Evolutionary conservation across 2,329 filamentous ascomycete species (phyloP), one percentile per base, ranked within the genome.

Genomic region (Trichoderma sp.): DNA sequence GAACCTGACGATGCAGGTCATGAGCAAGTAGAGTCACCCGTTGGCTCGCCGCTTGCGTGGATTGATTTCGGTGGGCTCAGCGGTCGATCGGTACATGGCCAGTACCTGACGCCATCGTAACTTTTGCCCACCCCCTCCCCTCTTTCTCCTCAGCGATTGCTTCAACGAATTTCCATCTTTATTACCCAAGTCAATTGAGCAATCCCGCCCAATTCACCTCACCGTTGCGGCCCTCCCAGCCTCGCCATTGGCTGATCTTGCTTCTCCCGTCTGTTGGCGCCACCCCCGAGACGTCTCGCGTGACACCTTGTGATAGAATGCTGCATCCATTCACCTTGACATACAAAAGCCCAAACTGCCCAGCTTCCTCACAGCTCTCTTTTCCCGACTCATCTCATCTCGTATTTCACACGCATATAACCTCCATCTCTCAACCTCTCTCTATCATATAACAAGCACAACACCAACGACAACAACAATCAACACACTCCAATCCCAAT

Each of bases 201-300:
- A 59, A 45, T 63, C 65, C 59, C 62, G 11, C 63, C 62, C 63
- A 64, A 27, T 64, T 64, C 62, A 24, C 33, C 33, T 24, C 45
- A 50, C 45, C 45, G 45, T 50, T 50, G 45, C 45, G n/a, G 8
- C 45, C n/a, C n/a, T 21, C n/a, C 45, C n/a, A 53, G 45, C 45
- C 45, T 53, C 45, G 45, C n/a, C n/a, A 73, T 65, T 73, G 71
- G 71, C 45, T 45, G 27, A 21, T 64, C 35, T 12, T 72, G 6
- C 67, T 62, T 45, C 67, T 60, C 24, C 65, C 69, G 8, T 45
- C 71, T 67, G 60, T 62, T 75, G 65, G 62, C 41, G 67, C 76
- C 77, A 76, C 76, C 75, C 78, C 76, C 69, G n/a, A 35, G 76
- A 76, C 71, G 24, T 76, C 75, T 79, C 76, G 77, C 77, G 78